Base-by-base conservation (phyloP, 345 rosid species). In the Hypericum perforatum region DNA sequence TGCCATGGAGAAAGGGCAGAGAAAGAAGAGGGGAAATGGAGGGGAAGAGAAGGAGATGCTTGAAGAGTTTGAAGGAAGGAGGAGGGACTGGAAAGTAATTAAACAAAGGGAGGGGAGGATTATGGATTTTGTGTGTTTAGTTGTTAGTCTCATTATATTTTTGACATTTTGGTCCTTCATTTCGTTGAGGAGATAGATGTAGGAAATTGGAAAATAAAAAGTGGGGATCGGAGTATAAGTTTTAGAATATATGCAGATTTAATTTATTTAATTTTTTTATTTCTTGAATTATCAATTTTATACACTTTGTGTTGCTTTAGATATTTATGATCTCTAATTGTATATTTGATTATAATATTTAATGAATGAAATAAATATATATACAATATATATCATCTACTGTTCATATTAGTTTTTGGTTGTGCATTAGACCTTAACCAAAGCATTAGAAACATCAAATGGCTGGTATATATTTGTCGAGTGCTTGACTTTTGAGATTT, bases 121-220 rank as follows among this genome's bases (percentile, higher is more conserved):
- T 39, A 6, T 61, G 41, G 71, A 67, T 13, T 50, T 50, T 58
- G 37, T 41, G 5, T 61, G 49, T 32, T 22, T 59, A 14, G 45
- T 45, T 15, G n/a, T 63, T 32, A 91, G 91, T 1, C 63, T 82
- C 36, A 39, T 65, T 40, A 6, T 62, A 15, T 79, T 90, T 48
- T 41, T 84, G 9, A 13, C 78, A 2, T 73, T 82, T 58, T 84
- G 94, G 89, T 64, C 68, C 37, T 72, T 63, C 48, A 41, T 82
- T 57, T 54, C 82, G 56, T 64, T 79, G 44, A 47, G 79, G 55
- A 79, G 53, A 70, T 36, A 51, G 0, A 5, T 9, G 11, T 22
- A 0, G 4, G 14, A 41, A 12, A 40, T 38, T 13, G 38, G 9
- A 41, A 1, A 41, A 2, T 8, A 8, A 5, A 8, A 41, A 41